Evolutionary conservation across 805 yeast genomes (phyloP).

Genomic region (Debaryomyces tyrocola): DNA sequence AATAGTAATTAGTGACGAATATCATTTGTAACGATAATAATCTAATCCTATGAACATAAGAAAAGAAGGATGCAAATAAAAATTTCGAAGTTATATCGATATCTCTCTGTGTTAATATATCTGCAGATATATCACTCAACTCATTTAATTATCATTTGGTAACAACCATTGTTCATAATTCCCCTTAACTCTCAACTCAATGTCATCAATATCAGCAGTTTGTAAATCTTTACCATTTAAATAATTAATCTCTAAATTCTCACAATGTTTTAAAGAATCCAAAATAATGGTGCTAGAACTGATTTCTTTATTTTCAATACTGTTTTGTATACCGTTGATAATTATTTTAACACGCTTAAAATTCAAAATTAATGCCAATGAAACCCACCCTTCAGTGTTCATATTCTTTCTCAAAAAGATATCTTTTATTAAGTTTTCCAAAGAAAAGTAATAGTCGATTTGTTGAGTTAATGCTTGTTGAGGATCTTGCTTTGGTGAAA

Average conservation of each 20-base stretch:
- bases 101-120: background rate
- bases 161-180: conserved; percentile 71
- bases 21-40: background rate
- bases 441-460: conserved; percentile 86
- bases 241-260: conserved; percentile 48
- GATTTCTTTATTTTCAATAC: conserved; percentile 25
- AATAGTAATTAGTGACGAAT: background rate
- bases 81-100: background rate
- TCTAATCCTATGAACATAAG: background rate
- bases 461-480: conserved; percentile 53
- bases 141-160: conserved; percentile 17
- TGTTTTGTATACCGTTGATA: conserved; percentile 38
- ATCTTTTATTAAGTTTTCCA: conserved; percentile 86
- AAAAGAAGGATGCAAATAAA: conserved; percentile 1
- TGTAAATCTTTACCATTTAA: conserved; percentile 30
- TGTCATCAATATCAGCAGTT: conserved; percentile 41
- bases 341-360: conserved; percentile 74
- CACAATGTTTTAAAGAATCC: conserved; percentile 55
- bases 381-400: conserved; percentile 74
- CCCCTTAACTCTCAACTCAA: conserved; percentile 59
- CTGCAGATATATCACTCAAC: background rate
- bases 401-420: conserved; percentile 77
- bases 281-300: conserved; percentile 35
- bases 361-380: conserved; percentile 57
- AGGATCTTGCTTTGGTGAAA: conserved; percentile 47